Conservation (phyloP, 257 asterid genomes). For the Nicotiana paniculata region DNA sequence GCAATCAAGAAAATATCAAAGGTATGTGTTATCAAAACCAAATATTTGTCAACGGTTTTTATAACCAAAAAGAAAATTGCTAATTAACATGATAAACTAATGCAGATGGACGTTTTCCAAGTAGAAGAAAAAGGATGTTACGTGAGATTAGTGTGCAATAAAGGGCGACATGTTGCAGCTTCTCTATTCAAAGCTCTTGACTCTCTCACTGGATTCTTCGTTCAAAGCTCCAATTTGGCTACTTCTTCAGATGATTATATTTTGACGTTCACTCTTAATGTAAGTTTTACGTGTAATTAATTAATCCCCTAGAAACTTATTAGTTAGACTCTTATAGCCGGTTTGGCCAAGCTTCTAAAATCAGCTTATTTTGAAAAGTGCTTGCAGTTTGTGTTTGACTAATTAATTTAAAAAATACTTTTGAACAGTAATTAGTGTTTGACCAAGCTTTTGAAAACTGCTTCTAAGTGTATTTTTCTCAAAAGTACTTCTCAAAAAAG, state of each 20-base stretch:
- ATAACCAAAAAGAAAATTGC: neutral
- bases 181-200: constrained; percentile 50
- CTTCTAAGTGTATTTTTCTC: too few relatives aligned
- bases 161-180: constrained; percentile 46
- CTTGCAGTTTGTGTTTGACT: too few relatives aligned
- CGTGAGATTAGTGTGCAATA: constrained; percentile 39
- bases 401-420: too few relatives aligned
- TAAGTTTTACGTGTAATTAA: constrained; percentile 17
- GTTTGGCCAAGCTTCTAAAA: too few relatives aligned
- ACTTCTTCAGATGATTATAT: constrained; percentile 35
- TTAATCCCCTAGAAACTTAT: neutral
- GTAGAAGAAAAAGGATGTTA: constrained; percentile 54
- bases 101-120: constrained; percentile 59
- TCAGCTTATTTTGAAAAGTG: too few relatives aligned
- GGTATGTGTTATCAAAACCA: constrained; percentile 20
- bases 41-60: neutral
- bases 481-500: too few relatives aligned
- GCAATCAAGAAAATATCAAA: constrained; percentile 41
- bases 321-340: neutral
- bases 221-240: constrained; percentile 48
- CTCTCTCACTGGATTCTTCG: constrained; percentile 32
- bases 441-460: too few relatives aligned
- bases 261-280: constrained; percentile 58
- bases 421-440: too few relatives aligned
- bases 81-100: neutral